These are phyloP conservation scores for Aspergillus fructus DNA, from an alignment of 2,329 filamentous ascomycete species.

Conservation along the genomic window DNA sequence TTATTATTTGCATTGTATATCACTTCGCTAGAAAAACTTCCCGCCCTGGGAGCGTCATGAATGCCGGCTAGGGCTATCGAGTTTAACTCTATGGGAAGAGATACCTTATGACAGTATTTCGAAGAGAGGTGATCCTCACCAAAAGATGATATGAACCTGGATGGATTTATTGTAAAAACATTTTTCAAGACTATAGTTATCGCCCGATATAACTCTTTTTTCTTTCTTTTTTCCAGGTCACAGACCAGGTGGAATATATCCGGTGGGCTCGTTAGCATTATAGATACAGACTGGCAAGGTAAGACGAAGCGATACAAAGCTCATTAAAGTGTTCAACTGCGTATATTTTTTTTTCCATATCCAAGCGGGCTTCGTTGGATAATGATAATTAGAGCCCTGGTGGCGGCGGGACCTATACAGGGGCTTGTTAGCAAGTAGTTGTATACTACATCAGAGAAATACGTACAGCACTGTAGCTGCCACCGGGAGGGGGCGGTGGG, in stretches of 20 bases:
- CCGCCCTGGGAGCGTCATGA: neutral
- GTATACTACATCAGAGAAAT: neutral
- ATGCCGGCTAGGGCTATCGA: neutral
- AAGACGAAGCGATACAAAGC: neutral
- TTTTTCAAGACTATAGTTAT: neutral
- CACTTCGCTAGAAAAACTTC: neutral
- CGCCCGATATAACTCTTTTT: neutral
- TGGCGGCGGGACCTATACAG: slow-evolving; percentile 19
- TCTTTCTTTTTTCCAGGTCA: neutral
- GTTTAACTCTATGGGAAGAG: neutral
- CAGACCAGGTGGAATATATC: neutral
- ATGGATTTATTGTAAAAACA: neutral
- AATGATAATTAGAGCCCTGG: slow-evolving; percentile 17
- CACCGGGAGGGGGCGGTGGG: slow-evolving; percentile 56
- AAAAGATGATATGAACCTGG: neutral
- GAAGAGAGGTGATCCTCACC: neutral
- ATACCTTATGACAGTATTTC: neutral
- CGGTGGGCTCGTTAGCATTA: neutral
- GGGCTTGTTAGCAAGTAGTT: neutral
- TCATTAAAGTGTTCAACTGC: neutral
- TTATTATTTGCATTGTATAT: neutral
- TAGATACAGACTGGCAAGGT: neutral
- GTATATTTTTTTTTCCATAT: neutral
- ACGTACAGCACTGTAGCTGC: slow-evolving; percentile 62
- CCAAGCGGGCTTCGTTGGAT: neutral